Evolutionary conservation across 768 basidiomycete genomes (phyloP), one percentile per base, ranked within the genome.

Genomic region (Boletus pseudopeckii): DNA sequence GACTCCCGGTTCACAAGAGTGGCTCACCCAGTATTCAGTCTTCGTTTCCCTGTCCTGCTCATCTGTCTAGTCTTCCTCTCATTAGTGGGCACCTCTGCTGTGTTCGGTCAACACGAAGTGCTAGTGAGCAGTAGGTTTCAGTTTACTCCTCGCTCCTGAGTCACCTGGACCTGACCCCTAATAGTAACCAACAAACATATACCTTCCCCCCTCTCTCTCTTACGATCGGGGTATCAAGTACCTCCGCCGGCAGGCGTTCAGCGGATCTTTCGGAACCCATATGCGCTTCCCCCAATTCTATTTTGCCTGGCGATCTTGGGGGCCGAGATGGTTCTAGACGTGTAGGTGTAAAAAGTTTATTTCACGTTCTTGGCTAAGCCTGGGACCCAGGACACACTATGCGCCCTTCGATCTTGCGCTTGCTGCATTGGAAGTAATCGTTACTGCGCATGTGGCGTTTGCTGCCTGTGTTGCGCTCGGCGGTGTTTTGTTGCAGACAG

Each of bases 391-490:
- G 34, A 52, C 72, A 14, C 83, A 88, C 56, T 90, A 92, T 54
- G 77, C 83, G 11, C 70, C 79, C 1, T 81, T 85, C n/a, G 96
- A 99, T 71, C 81, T 96, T n/a, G 69, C 83, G n/a, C 74, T 97
- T 38, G 92, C 97, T 0, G 80, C 83, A 6, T 58, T 88, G 7
- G 83, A 93, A 49, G 86, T 93, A 0, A 65, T 86, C 11, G 73
- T 90, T 15, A 96, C 93, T 5, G 90, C 89, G 69, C 80, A 82
- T 37, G 78, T 95, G 22, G 89, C 97, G 0, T 96, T 94, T 67
- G 83, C 86, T 2, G 88, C 94, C 0, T 92, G 86, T 38, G 77
- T 86, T 11, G 82, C 90, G 0, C 87, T 96, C 13, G 96, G 92
- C 2, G 84, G 86, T 7, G 86, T 93, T 2, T 75, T 99, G 2